Evolutionary conservation across 768 basidiomycete genomes (phyloP).

Genomic region (Lactarius hengduanensis): DNA sequence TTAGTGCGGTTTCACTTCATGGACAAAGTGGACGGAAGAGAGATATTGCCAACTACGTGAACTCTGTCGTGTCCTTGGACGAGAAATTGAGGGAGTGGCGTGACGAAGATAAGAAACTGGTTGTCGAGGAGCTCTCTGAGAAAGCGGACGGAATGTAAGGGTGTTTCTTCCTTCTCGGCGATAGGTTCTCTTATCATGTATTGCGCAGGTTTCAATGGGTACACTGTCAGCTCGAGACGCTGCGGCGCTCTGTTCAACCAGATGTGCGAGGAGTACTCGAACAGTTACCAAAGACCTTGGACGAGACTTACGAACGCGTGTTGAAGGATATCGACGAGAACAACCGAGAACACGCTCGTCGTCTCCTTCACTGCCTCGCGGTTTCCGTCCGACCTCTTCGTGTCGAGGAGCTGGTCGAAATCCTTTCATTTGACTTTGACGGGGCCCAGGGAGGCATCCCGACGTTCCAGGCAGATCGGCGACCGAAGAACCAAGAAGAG

Average conservation of each 20-base stretch:
- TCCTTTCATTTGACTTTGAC: conserved; percentile 2
- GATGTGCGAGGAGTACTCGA: not conserved
- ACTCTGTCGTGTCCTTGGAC: not conserved
- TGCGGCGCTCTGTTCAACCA: not conserved
- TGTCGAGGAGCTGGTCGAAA: conserved; percentile 2
- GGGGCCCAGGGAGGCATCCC: not conserved
- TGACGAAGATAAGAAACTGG: not conserved
- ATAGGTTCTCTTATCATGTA: not conserved
- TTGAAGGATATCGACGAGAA: not conserved
- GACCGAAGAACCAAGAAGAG: not conserved
- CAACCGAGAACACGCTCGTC: not conserved
- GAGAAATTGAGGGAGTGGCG: not conserved
- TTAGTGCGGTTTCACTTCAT: not conserved
- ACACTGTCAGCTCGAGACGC: not conserved
- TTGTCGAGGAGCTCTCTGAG: not conserved
- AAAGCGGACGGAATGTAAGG: not conserved
- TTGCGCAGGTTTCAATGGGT: not conserved
- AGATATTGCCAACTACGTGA: not conserved
- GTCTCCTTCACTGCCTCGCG: conserved; percentile 6
- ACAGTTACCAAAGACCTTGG: not conserved
- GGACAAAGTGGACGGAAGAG: not conserved
- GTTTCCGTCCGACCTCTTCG: not conserved
- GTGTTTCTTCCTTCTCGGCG: not conserved
- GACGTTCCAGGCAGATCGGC: not conserved
- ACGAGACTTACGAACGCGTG: not conserved